A percentile compares a stretch with the other conserved stretches of the same genome.
These are phyloP conservation scores for Sarocladium strictum DNA, from an alignment of 2,329 filamentous ascomycete genomes.

Conservation along the genomic window DNA sequence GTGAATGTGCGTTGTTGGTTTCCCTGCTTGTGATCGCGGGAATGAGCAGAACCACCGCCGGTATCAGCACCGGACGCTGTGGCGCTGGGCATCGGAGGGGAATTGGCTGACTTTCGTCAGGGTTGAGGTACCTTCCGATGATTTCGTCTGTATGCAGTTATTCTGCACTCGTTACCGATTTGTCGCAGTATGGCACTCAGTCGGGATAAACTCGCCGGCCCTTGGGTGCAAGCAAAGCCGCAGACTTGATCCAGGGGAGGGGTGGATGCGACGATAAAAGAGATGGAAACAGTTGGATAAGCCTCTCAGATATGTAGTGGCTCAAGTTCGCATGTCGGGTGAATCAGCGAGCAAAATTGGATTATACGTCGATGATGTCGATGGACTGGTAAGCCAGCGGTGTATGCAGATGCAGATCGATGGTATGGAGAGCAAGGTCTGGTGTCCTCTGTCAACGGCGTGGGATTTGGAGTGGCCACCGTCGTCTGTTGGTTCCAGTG, in stretches of 20 bases:
- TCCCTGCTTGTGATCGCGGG: constrained; percentile 68
- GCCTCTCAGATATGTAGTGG: background rate
- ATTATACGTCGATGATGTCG: background rate
- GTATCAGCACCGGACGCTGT: constrained; percentile 49
- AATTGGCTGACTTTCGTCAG: background rate
- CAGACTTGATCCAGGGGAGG: background rate
- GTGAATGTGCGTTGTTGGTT: constrained; percentile 76
- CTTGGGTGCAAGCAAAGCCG: background rate
- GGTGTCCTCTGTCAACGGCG: background rate
- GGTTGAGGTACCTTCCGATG: too few relatives aligned
- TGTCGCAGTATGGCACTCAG: background rate
- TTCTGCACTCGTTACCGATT: background rate
- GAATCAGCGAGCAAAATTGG: background rate
- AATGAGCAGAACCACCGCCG: constrained; percentile 36
- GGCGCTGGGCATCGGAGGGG: constrained; percentile 29
- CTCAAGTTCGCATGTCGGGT: background rate
- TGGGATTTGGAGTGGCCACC: constrained; percentile 8
- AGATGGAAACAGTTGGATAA: background rate
- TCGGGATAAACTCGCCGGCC: background rate
- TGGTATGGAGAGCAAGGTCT: background rate
- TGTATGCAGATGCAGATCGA: background rate
- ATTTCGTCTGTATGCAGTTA: too few relatives aligned
- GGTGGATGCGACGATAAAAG: background rate
- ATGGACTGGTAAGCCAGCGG: background rate
- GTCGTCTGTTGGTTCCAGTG: constrained; percentile 7